Base-by-base conservation (phyloP, 176 grass and related monocot genomes). In the Aegilops tauschii region DNA sequence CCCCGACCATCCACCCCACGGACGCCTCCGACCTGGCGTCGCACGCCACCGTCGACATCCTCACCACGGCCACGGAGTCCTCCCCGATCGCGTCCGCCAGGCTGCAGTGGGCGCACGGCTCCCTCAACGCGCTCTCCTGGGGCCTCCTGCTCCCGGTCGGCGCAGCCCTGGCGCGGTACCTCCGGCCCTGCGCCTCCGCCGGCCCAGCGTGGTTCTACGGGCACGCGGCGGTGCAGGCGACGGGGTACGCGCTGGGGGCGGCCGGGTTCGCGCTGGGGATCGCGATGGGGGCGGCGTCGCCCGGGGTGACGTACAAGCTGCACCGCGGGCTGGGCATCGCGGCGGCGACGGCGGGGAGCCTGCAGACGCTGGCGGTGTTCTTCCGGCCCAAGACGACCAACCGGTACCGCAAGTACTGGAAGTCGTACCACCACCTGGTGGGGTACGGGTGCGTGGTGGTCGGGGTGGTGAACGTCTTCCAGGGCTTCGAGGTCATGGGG, bases 371-470 rank as follows among this genome's bases (percentile, higher is more conserved):
- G 61, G 97, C 97, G 35, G n/a, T 99, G 45, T 76, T 99, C 52
- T 94, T 99, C 92, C 84, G 90, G 83, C 97, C 94, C 36, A 96
- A 96, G 94, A 97, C 97, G 49, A 99, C 97, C 17, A 94, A 99
- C 90, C 80, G 87, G 67, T 99, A 89, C 90, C 86, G 97, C 40
- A 99, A 99, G 78, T 99, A 99, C 86, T 99, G 97, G 97, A 99
- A 99, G 87, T 99, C 97, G 77, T 99, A 99, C 90, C 97, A 99
- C 94, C 97, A 99, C 85, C 93, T 99, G 45, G 83, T 99, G 0
- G 97, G 97, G 3, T 99, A 99, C 80, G 92, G 97, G 40, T 96
- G 90, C 88, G 89, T 92, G 27, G 97, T 99, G 58, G 62, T 99
- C 50, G 97, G 97, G 18, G 97, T 97, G 68, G 97, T 97, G 58